Percentiles rank a stretch among this genome's conserved stretches.
These are phyloP conservation scores for Aspergillus latus DNA, from an alignment of 2,329 filamentous ascomycete genomes.

Conservation along the genomic window DNA sequence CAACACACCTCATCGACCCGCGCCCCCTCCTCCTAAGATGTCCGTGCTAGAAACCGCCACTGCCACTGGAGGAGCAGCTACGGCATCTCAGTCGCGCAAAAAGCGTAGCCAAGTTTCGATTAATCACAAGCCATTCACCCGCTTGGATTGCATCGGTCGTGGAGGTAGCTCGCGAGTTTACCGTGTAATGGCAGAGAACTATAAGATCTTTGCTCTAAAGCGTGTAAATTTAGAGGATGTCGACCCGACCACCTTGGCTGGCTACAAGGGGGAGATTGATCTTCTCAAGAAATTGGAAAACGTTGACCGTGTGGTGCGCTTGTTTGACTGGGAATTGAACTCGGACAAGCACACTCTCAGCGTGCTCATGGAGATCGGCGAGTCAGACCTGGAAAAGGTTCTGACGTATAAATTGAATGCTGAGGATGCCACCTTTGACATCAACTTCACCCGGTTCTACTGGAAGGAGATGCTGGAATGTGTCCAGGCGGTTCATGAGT, in stretches of 20 bases:
- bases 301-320: slow-evolving; percentile 83
- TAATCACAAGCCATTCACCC: slow-evolving; percentile 87
- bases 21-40: slow-evolving; percentile 91
- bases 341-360: slow-evolving; percentile 85
- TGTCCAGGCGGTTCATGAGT: slow-evolving; percentile 80
- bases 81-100: slow-evolving; percentile 69
- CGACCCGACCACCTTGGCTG: slow-evolving; percentile 77
- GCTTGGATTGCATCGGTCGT: slow-evolving; percentile 85
- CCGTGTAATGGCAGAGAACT: slow-evolving; percentile 94
- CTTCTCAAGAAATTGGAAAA: slow-evolving; percentile 76
- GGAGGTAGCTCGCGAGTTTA: slow-evolving; percentile 95
- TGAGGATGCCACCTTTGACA: slow-evolving; percentile 75
- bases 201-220: slow-evolving; percentile 92
- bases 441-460: slow-evolving; percentile 91
- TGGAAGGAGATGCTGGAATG: slow-evolving; percentile 99
- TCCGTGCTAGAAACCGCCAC: slow-evolving; percentile 91
- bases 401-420: slow-evolving; percentile 70
- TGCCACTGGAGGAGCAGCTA: slow-evolving; percentile 74
- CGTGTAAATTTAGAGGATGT: slow-evolving; percentile 86
- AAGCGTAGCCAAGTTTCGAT: slow-evolving; percentile 81
- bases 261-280: slow-evolving; percentile 95
- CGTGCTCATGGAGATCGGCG: slow-evolving; percentile 95
- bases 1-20: slow-evolving; percentile 75
- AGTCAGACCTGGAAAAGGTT: slow-evolving; percentile 86
- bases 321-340: slow-evolving; percentile 93